These are phyloP conservation scores for Boletus barrowsii DNA, from an alignment of 768 basidiomycete genomes.

Conservation along the genomic window DNA sequence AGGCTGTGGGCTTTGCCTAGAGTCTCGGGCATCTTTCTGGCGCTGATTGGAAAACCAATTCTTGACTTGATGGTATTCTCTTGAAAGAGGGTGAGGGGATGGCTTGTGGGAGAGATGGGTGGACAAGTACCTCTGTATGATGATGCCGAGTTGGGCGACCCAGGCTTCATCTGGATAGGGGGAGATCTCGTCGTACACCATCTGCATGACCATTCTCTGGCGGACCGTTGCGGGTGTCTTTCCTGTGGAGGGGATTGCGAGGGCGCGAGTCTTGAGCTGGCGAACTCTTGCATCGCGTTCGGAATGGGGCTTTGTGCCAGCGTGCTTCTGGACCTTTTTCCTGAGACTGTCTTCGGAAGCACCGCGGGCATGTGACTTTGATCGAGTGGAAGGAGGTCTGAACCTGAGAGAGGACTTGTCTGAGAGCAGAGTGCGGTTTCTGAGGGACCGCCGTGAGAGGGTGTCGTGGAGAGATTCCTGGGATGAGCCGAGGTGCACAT, in stretches of 20 bases:
- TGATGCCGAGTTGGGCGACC: slow-evolving; percentile 55
- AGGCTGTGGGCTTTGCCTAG: slow-evolving; percentile 34
- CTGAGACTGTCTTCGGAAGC: slow-evolving; percentile 27
- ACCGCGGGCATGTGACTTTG: slow-evolving; percentile 20
- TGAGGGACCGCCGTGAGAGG: slow-evolving; percentile 26
- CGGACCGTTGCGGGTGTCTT: slow-evolving; percentile 51
- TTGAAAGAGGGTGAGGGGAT: slow-evolving; percentile 21
- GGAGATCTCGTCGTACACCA: slow-evolving; percentile 64
- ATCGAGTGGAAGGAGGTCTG: slow-evolving; percentile 30
- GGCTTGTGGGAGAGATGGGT: neutral
- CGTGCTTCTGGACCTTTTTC: slow-evolving; percentile 27
- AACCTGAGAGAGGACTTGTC: slow-evolving; percentile 27
- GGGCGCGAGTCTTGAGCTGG: slow-evolving; percentile 30
- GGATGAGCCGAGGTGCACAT: slow-evolving; percentile 21
- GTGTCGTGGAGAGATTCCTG: slow-evolving; percentile 27
- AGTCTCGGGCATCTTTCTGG: slow-evolving; percentile 42
- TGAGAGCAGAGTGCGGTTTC: slow-evolving; percentile 16
- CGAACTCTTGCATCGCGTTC: slow-evolving; percentile 33
- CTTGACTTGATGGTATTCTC: slow-evolving; percentile 59
- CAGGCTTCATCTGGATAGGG: slow-evolving; percentile 63
- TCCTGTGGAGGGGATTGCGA: slow-evolving; percentile 33
- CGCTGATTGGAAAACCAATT: slow-evolving; percentile 70
- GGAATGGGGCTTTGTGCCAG: slow-evolving; percentile 20
- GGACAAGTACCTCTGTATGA: slow-evolving; percentile 48
- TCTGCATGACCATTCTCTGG: slow-evolving; percentile 56